These are phyloP conservation scores for Bidens hawaiensis DNA, from an alignment of 140 eudicot species.

Conservation along the genomic window DNA sequence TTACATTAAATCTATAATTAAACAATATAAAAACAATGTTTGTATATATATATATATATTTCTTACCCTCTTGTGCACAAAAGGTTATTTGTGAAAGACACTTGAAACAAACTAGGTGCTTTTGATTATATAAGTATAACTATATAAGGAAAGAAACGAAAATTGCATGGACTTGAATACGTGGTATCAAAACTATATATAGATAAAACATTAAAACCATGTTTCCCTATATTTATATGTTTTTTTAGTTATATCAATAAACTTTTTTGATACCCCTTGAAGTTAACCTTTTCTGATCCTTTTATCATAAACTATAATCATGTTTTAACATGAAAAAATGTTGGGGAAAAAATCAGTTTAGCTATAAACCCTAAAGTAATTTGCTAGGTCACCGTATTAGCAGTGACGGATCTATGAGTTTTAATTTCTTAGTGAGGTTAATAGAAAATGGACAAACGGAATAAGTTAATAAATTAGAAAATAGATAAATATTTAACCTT, in stretches of 20 bases:
- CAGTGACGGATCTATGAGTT: no score
- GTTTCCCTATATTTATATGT: background rate
- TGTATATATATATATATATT: no score
- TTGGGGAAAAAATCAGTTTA: no score
- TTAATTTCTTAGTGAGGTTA: no score
- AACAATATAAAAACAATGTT: no score
- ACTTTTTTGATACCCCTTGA: background rate
- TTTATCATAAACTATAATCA: background rate
- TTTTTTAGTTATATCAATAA: background rate
- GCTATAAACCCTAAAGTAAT: no score
- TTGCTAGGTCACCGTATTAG: no score
- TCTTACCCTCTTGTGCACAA: background rate
- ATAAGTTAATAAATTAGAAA: no score
- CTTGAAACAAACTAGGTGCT: slow-evolving; percentile 25
- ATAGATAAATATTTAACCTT: no score
- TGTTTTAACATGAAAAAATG: no score
- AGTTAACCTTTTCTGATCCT: background rate
- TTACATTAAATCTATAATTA: no score
- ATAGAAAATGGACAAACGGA: no score
- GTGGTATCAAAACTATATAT: slow-evolving; percentile 10
- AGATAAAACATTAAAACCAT: slow-evolving; percentile 15
- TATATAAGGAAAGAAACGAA: slow-evolving; percentile 17
- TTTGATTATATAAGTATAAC: slow-evolving; percentile 11
- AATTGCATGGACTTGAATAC: slow-evolving; percentile 4
- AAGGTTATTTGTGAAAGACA: slow-evolving; percentile 20